Percentiles rank a stretch among this genome's conserved stretches.
phyloP scores from a whole-genome alignment of 148 eudicot genomes.

The Agrostemma githago region DNA sequence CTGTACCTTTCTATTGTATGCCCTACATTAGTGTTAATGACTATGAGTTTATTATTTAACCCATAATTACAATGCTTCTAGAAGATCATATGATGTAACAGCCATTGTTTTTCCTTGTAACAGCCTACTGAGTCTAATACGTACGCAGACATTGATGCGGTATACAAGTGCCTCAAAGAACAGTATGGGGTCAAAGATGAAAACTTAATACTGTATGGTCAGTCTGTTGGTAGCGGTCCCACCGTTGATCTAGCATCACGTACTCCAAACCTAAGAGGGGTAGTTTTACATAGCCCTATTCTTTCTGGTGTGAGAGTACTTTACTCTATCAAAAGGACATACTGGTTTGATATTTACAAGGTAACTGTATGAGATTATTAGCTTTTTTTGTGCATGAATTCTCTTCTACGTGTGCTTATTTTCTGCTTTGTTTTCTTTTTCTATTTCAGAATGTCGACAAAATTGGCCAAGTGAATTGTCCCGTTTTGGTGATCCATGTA shows the following conservation, averaged over 20 bases:
- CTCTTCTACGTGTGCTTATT: slow-evolving; percentile 1
- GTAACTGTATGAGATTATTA: slow-evolving; percentile 29
- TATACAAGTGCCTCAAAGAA: slow-evolving; percentile 88
- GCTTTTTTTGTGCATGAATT: not conserved
- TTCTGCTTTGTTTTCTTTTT: slow-evolving; percentile 16
- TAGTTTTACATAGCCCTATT: slow-evolving; percentile 89
- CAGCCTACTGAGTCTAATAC: slow-evolving; percentile 95
- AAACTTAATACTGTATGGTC: slow-evolving; percentile 74
- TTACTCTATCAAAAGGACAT: slow-evolving; percentile 76
- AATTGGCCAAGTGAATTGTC: slow-evolving; percentile 71
- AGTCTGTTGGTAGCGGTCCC: slow-evolving; percentile 96
- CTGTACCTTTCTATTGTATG: not conserved
- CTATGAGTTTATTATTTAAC: not conserved
- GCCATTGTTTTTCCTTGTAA: slow-evolving; percentile 35
- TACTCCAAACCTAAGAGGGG: slow-evolving; percentile 73
- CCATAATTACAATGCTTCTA: slow-evolving; percentile 5
- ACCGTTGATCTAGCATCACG: slow-evolving; percentile 90
- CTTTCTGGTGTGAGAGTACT: slow-evolving; percentile 84
- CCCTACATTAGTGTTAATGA: not conserved
- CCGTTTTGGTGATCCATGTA: slow-evolving; percentile 88
- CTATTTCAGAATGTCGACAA: slow-evolving; percentile 78
- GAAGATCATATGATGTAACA: slow-evolving; percentile 29
- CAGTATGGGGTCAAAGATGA: slow-evolving; percentile 81
- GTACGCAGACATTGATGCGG: slow-evolving; percentile 94
- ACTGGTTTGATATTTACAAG: slow-evolving; percentile 97